phyloP scores from a whole-genome alignment of 2,329 filamentous ascomycete species.

The Phialophora expanda region DNA sequence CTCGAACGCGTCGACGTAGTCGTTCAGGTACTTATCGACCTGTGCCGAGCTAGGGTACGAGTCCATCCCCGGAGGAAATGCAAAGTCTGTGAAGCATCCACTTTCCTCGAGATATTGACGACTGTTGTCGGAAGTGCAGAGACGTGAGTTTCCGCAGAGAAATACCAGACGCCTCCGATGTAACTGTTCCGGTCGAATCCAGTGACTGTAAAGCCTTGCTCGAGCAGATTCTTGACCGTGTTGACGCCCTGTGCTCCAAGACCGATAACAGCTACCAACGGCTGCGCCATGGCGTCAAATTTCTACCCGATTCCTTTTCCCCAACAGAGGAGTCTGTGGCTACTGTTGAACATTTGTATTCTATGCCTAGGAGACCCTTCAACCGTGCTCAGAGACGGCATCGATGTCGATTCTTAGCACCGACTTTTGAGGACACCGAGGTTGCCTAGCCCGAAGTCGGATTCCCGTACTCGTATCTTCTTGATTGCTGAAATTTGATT shows the following conservation, averaged over 20 bases:
- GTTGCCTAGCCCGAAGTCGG: not conserved
- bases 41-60: slow-evolving; percentile 25
- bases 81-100: slow-evolving; percentile 35
- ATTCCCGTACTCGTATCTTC: not conserved
- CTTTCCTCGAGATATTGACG: slow-evolving; percentile 30
- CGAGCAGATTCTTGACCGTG: slow-evolving; percentile 51
- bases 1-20: slow-evolving; percentile 30
- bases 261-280: not conserved
- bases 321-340: not conserved
- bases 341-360: not conserved
- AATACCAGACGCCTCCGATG: slow-evolving; percentile 55
- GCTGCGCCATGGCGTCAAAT: not conserved
- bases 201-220: slow-evolving; percentile 53
- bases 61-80: slow-evolving; percentile 29
- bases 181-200: slow-evolving; percentile 52
- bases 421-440: not conserved
- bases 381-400: not conserved
- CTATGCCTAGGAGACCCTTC: not conserved
- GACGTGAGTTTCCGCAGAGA: slow-evolving; percentile 43
- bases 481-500: not conserved
- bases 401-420: not conserved
- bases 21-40: slow-evolving; percentile 34
- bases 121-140: slow-evolving; percentile 27
- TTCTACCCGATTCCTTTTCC: not conserved
- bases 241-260: slow-evolving; percentile 45